Evolutionary conservation across 805 yeast species (phyloP).

Genomic region (Candida sanyiensis): DNA sequence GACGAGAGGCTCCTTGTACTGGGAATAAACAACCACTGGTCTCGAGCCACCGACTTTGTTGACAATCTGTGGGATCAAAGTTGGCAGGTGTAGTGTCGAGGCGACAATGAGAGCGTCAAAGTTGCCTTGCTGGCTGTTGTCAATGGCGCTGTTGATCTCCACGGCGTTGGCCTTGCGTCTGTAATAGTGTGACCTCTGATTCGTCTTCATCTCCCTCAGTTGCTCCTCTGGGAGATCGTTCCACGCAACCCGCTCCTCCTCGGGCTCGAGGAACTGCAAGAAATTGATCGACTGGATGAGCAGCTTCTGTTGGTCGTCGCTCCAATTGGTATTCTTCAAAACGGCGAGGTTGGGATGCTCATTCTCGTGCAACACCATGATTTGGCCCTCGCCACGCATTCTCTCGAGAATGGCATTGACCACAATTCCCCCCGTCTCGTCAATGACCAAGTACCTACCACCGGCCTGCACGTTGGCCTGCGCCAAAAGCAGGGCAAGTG

Average conservation of each 20-base stretch:
- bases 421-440: constrained; percentile 92
- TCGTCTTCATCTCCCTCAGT: constrained; percentile 48
- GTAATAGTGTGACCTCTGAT: constrained; percentile 59
- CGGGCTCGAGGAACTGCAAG: constrained; percentile 80
- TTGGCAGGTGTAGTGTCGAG: constrained; percentile 63
- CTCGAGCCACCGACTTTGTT: constrained; percentile 77
- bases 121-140: constrained; percentile 42
- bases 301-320: constrained; percentile 43
- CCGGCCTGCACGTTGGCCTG: constrained; percentile 83
- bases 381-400: constrained; percentile 68
- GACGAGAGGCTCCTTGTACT: constrained; percentile 72
- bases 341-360: constrained; percentile 84
- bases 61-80: constrained; percentile 56
- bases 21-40: constrained; percentile 77
- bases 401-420: constrained; percentile 84
- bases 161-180: constrained; percentile 56
- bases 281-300: constrained; percentile 69
- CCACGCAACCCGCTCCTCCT: constrained; percentile 41
- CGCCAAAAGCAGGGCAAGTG: constrained; percentile 70
- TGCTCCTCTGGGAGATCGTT: constrained; percentile 45
- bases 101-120: constrained; percentile 76
- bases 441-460: constrained; percentile 81
- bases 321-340: constrained; percentile 58
- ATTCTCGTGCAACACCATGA: constrained; percentile 80
- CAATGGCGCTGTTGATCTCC: constrained; percentile 41